Conservation (phyloP, 306 rosid genomes). For the Canavalia gladiata region DNA sequence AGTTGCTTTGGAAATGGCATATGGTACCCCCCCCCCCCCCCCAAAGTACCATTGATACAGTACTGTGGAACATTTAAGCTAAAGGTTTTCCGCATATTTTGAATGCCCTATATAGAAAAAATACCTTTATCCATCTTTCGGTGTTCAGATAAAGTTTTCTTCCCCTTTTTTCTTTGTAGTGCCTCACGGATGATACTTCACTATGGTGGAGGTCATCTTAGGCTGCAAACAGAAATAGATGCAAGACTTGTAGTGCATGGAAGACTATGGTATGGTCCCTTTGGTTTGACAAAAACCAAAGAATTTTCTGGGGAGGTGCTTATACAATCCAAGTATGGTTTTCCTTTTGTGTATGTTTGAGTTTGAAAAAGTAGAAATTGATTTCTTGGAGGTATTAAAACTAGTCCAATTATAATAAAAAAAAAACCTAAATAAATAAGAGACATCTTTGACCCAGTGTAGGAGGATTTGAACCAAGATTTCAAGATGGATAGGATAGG, state of each 20-base stretch:
- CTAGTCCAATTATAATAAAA: too few species aligned
- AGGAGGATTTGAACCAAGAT: too few species aligned
- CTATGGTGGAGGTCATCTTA: neutral
- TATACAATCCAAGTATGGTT: neutral
- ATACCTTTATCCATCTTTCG: neutral
- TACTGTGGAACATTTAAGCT: slow-evolving; percentile 6
- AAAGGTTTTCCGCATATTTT: slow-evolving; percentile 19
- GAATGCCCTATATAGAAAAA: neutral
- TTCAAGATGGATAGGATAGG: too few species aligned
- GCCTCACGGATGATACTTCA: slow-evolving; percentile 5
- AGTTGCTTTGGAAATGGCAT: neutral
- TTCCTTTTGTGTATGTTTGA: neutral
- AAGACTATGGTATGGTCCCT: slow-evolving; percentile 25
- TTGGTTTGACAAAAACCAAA: neutral
- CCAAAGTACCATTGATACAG: neutral
- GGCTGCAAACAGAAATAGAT: slow-evolving; percentile 19
- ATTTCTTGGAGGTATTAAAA: too few species aligned
- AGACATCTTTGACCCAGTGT: too few species aligned
- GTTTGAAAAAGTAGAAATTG: too few species aligned
- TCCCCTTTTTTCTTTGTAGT: slow-evolving; percentile 17
- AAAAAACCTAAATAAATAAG: too few species aligned
- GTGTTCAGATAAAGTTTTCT: neutral
- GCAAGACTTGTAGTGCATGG: neutral
- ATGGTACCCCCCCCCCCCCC: too few species aligned
- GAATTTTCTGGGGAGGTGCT: neutral